Percentiles rank a stretch among this genome's conserved stretches.
Conservation (phyloP, 139 green algal genomes). For the Asterochloris erici region DNA sequence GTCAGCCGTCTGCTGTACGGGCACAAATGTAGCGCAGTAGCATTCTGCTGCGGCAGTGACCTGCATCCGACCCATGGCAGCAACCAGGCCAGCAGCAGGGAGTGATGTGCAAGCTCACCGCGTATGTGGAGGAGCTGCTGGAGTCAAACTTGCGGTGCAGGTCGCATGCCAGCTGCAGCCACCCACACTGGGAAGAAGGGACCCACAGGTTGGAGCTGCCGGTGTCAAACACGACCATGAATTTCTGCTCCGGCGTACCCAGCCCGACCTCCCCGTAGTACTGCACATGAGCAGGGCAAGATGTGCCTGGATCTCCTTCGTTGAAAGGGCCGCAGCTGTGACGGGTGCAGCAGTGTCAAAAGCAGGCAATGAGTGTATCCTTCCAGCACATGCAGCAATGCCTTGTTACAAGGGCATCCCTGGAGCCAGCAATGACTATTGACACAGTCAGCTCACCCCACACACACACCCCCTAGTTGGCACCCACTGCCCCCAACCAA, state of each 20-base stretch:
- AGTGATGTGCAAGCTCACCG: conserved; percentile 30
- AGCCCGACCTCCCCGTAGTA: conserved; percentile 92
- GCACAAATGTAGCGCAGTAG: background rate
- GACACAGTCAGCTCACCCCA: too few species aligned
- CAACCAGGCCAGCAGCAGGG: background rate
- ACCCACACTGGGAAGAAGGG: conserved; percentile 77
- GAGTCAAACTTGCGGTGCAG: conserved; percentile 87
- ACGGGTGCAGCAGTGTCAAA: too few species aligned
- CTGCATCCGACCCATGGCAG: background rate
- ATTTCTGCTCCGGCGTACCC: conserved; percentile 86
- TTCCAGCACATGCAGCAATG: too few species aligned
- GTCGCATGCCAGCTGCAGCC: conserved; percentile 87
- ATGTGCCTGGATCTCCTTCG: too few species aligned
- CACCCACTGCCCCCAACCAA: too few species aligned
- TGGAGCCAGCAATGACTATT: too few species aligned
- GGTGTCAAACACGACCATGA: conserved; percentile 95
- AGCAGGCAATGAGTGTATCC: too few species aligned
- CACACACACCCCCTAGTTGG: too few species aligned
- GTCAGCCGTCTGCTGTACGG: background rate
- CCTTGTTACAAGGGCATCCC: too few species aligned
- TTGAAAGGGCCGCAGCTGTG: too few species aligned
- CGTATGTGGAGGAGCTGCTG: conserved; percentile 68
- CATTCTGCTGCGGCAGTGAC: background rate
- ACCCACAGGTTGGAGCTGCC: conserved; percentile 95
- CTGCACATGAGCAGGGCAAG: background rate